Percentiles rank a stretch among this genome's conserved stretches.
phyloP scores from a whole-genome alignment of 495 filamentous ascomycete genomes.

The Viridothelium virens region DNA sequence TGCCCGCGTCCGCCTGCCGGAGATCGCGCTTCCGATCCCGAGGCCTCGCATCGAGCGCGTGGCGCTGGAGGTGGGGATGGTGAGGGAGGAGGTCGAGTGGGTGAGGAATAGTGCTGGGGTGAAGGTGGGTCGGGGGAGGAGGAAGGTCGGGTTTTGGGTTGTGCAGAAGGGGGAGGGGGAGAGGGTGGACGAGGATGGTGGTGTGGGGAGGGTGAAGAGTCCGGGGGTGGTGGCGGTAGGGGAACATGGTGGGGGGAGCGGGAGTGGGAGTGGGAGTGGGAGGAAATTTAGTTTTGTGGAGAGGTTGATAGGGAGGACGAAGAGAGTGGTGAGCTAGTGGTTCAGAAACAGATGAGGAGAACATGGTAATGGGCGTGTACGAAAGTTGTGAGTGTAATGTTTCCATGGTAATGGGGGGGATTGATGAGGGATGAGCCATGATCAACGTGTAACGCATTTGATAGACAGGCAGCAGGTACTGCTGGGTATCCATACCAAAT shows the following conservation, averaged over 20 bases:
- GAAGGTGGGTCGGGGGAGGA: background rate
- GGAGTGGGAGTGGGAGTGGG: background rate
- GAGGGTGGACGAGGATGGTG: background rate
- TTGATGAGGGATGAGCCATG: background rate
- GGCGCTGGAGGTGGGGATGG: constrained; percentile 9
- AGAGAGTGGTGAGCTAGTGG: constrained; percentile 1
- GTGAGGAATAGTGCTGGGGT: constrained; percentile 3
- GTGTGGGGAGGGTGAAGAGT: background rate
- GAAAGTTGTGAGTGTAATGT: too few relatives aligned
- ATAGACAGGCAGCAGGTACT: background rate
- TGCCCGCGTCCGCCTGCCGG: background rate
- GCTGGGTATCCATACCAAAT: background rate
- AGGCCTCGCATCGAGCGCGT: background rate
- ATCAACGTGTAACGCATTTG: background rate
- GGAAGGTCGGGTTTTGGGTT: background rate
- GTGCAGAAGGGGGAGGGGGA: background rate
- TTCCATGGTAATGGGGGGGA: too few relatives aligned
- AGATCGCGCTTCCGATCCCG: background rate
- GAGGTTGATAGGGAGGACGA: constrained; percentile 11
- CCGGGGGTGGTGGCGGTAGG: background rate
- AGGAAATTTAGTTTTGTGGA: constrained; percentile 11
- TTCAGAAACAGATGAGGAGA: background rate
- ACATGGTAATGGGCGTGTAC: too few relatives aligned
- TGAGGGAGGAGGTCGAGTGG: constrained; percentile 5
- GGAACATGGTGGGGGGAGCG: too few relatives aligned